These are phyloP conservation scores for Sonneratia caseolaris DNA, from an alignment of 345 rosid genomes.

Conservation along the genomic window DNA sequence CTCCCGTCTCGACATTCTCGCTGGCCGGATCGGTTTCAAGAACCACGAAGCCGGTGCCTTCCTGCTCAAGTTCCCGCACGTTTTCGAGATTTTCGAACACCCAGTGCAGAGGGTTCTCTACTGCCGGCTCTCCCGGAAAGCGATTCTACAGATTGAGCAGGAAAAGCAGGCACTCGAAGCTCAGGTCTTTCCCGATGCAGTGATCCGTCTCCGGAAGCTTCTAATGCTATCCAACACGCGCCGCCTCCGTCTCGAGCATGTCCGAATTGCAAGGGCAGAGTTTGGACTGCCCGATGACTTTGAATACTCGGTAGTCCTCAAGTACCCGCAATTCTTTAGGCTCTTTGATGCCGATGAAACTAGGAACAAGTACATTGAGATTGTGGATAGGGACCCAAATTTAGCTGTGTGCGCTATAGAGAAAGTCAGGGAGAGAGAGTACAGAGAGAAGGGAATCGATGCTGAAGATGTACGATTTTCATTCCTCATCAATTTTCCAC, in stretches of 20 bases:
- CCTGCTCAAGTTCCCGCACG: conserved; percentile 76
- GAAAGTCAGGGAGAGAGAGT: conserved; percentile 77
- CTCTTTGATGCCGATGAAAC: conserved; percentile 63
- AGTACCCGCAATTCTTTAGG: conserved; percentile 53
- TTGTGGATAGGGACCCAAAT: conserved; percentile 47
- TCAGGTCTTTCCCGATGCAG: conserved; percentile 51
- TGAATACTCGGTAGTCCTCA: conserved; percentile 66
- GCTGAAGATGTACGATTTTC: conserved; percentile 87
- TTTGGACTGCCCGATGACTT: conserved; percentile 94
- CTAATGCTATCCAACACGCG: conserved; percentile 73
- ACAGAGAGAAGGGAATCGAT: conserved; percentile 64
- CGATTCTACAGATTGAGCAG: conserved; percentile 51
- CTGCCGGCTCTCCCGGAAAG: conserved; percentile 60
- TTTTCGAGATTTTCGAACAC: conserved; percentile 81
- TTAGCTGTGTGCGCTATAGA: conserved; percentile 61
- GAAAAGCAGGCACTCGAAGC: conserved; percentile 52
- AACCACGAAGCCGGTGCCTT: conserved; percentile 65
- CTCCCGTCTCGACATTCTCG: conserved; percentile 58
- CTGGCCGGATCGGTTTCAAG: conserved; percentile 73
- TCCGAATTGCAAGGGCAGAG: conserved; percentile 64
- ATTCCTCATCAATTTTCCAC: conserved; percentile 73
- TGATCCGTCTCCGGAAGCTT: conserved; percentile 60
- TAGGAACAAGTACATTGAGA: conserved; percentile 72
- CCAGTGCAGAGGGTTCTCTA: conserved; percentile 78
- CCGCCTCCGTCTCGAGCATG: conserved; percentile 68